Percentiles rank a stretch among this genome's conserved stretches.
These are phyloP conservation scores for Cicer pinnatifidum DNA, from an alignment of 306 rosid species.

Conservation along the genomic window DNA sequence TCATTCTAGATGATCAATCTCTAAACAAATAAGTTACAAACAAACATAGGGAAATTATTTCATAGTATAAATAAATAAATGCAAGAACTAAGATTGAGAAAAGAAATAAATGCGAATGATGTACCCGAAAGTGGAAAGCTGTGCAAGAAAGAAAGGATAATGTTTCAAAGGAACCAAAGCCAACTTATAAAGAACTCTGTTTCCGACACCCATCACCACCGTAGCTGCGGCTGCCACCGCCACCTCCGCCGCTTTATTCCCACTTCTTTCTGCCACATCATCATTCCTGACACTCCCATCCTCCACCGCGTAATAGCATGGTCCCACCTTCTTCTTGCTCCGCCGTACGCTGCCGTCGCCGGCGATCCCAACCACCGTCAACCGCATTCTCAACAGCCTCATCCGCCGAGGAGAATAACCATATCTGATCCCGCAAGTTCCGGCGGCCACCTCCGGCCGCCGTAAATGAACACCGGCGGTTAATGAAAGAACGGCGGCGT, in stretches of 20 bases:
- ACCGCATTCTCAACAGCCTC: constrained; percentile 35
- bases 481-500: constrained; percentile 43
- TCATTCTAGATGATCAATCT: too few species aligned
- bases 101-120: not conserved
- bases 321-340: constrained; percentile 47
- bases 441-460: constrained; percentile 1
- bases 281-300: constrained; percentile 47
- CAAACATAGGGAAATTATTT: not conserved
- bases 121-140: constrained; percentile 94
- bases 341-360: constrained; percentile 47
- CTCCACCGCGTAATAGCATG: constrained; percentile 57
- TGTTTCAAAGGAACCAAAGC: constrained; percentile 89
- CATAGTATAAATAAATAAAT: not conserved
- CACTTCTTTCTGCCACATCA: constrained; percentile 34
- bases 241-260: constrained; percentile 61
- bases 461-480: constrained; percentile 35
- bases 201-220: constrained; percentile 83
- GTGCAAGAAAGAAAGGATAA: constrained; percentile 93
- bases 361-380: constrained; percentile 37
- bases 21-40: not conserved
- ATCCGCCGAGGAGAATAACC: constrained; percentile 1
- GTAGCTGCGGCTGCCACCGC: constrained; percentile 62
- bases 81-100: not conserved
- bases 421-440: constrained; percentile 26
- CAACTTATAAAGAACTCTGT: constrained; percentile 80